Conservation (phyloP, 1,139 yeast species). For the Geotrichum citri-aurantii region DNA sequence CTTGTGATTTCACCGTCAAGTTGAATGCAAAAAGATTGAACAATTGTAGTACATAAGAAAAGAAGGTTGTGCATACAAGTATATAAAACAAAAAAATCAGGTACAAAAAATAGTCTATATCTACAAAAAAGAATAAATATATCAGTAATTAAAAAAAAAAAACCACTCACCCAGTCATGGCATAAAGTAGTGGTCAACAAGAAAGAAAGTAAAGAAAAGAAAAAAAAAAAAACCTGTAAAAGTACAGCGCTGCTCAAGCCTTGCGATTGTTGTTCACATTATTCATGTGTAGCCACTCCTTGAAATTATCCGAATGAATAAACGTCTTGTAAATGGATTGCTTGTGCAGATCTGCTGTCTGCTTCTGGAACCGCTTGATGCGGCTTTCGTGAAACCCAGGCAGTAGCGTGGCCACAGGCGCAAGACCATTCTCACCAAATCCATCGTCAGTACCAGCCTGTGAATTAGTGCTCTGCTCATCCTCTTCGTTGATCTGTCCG, state of each 20-base stretch:
- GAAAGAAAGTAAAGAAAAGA: neutral
- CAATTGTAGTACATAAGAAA: too few species aligned
- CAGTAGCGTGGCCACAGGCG: neutral
- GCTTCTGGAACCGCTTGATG: neutral
- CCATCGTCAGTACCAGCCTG: neutral
- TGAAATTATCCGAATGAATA: constrained; percentile 1
- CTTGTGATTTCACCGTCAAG: too few species aligned
- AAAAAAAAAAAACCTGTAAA: neutral
- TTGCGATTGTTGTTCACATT: constrained; percentile 1
- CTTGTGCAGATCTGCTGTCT: constrained; percentile 7
- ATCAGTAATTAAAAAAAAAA: neutral
- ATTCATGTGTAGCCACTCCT: constrained; percentile 7
- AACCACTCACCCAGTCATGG: neutral
- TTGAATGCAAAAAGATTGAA: too few species aligned
- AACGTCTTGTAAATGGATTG: constrained; percentile 9
- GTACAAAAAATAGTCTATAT: neutral
- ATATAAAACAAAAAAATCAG: neutral
- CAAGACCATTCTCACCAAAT: neutral
- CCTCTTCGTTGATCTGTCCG: neutral
- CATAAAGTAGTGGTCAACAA: too few species aligned
- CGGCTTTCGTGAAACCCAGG: neutral
- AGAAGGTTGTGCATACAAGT: too few species aligned
- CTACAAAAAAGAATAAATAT: neutral
- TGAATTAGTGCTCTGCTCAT: neutral
- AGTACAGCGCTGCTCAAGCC: neutral